Conservation (phyloP, 2,329 filamentous ascomycete species). For the Penicillium sp. region DNA sequence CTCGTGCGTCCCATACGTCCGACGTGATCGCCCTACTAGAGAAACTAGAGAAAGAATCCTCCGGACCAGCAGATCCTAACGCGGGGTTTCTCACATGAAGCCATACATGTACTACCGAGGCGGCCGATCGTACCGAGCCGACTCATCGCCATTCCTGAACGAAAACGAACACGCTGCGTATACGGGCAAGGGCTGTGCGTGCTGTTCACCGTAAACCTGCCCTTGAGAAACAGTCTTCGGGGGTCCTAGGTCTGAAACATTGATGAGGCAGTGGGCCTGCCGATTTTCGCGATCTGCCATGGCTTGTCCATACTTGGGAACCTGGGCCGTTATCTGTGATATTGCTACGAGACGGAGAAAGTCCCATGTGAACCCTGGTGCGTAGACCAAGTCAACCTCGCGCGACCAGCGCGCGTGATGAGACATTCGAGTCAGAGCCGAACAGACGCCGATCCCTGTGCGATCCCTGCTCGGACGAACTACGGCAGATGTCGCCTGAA, state of each 20-base stretch:
- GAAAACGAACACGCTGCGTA: not conserved
- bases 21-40: not conserved
- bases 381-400: not conserved
- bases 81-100: slow-evolving; percentile 9
- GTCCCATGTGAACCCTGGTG: not conserved
- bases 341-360: not conserved
- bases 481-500: not conserved
- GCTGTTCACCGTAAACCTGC: not conserved
- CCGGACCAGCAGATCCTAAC: not conserved
- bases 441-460: not conserved
- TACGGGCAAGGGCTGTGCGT: not conserved
- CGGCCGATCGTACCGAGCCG: no score
- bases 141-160: no score
- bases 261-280: not conserved
- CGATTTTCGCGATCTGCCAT: not conserved
- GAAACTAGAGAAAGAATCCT: not conserved
- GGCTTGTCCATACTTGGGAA: not conserved
- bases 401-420: not conserved
- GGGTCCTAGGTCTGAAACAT: not conserved
- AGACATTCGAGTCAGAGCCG: not conserved
- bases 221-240: not conserved
- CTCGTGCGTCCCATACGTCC: not conserved
- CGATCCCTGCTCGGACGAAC: not conserved
- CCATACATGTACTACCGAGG: not conserved
- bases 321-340: not conserved